Evolutionary conservation across 805 yeast genomes (phyloP), one percentile per base, ranked within the genome.

Genomic region (Sugiyamaella americana): DNA sequence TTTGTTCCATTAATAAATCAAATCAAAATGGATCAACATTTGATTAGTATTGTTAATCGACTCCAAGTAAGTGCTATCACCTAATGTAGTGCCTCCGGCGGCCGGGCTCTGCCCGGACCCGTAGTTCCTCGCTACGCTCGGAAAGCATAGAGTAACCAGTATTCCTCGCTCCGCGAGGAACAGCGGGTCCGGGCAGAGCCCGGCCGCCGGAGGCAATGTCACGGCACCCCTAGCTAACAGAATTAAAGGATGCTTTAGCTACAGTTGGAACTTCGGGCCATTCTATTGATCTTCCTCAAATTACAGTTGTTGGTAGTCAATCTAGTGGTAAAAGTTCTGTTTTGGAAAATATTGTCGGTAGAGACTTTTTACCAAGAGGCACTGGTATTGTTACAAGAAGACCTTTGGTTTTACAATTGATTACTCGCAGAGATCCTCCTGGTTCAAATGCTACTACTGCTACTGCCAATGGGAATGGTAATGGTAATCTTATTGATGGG

Each of bases 311-410:
- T 34, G 96, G 96, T 35, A 85, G 95, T 10, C 96, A 87, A 63
- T 84, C 94, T 38, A 77, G 87, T 54, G 96, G 96, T 55, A 87
- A 87, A 66, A 82, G 91, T 24, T 86, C 95, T 0, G 95, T 87
- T 16, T 73, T 87, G 60, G 95, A 88, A 63, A 87, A 87, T 68
- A 84, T 87, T 55, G 95, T 88, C 32, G 95, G 95, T 18, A 75
- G 95, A 59, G 96, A 87, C 68, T 87, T 87, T 67, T 72, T 87
- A 53, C 96, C 96, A 48, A 76, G 95, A 69, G 96, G 74, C 55
- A 84, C 95, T 2, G 96, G 96, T 56, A 87, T 87, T 57, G 96
- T 87, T 54, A 87, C 96, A 20, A 78, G 96, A 71, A 75, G 96
- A 61, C 96, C 96, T 2, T 71, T 87, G 61, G 82, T 68, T 36